These are phyloP conservation scores for Colletotrichum costaricense DNA, from an alignment of 2,329 filamentous ascomycete genomes.

Conservation along the genomic window DNA sequence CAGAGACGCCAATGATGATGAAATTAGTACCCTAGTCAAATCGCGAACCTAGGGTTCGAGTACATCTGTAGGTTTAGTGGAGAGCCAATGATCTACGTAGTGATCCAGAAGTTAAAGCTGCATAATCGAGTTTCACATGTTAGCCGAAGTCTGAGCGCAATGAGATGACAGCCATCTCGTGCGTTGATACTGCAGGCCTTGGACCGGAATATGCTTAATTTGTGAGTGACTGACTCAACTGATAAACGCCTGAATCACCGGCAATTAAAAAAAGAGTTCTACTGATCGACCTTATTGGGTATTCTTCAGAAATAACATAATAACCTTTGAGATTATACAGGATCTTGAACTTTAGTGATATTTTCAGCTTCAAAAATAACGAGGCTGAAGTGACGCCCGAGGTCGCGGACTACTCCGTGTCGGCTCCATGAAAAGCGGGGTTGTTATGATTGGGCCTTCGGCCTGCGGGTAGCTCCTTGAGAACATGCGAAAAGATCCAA, in stretches of 20 bases:
- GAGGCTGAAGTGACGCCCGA: too few relatives aligned
- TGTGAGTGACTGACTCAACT: background rate
- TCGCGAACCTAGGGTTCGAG: conserved; percentile 42
- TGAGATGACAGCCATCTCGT: background rate
- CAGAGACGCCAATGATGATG: conserved; percentile 64
- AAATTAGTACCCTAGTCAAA: conserved; percentile 58
- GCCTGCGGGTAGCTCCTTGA: too few relatives aligned
- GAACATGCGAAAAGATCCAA: too few relatives aligned
- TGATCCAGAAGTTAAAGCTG: background rate
- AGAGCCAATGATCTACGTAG: background rate
- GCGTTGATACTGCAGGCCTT: background rate
- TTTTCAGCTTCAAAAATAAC: too few relatives aligned
- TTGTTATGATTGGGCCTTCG: too few relatives aligned
- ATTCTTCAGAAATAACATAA: background rate
- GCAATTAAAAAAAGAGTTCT: background rate
- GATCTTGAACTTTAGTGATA: too few relatives aligned
- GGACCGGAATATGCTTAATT: background rate
- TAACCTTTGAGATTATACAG: too few relatives aligned
- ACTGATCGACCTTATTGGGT: background rate
- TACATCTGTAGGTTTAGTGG: background rate
- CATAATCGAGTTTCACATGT: background rate
- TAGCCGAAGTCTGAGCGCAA: background rate
- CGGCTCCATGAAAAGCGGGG: too few relatives aligned
- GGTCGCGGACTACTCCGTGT: too few relatives aligned
- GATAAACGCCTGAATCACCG: too few relatives aligned